Percentiles rank a stretch among this genome's conserved stretches.
Evolutionary conservation across 2,329 filamentous ascomycete species (phyloP).

Genomic region (Penicillium nordicum): DNA sequence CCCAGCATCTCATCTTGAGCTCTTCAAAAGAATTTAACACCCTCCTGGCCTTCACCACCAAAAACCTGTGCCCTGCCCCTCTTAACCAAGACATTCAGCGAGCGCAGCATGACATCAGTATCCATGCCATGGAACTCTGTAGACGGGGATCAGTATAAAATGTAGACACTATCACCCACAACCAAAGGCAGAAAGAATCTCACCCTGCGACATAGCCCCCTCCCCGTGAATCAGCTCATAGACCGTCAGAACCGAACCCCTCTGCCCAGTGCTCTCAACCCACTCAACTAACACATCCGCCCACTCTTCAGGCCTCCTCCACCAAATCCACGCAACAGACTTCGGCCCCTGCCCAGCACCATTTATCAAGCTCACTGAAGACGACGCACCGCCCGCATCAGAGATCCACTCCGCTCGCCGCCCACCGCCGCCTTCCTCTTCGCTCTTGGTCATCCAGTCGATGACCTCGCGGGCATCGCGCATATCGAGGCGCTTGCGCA

Average conservation of each 20-base stretch:
- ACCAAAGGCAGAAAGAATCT: constrained; percentile 23
- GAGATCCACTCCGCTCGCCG: constrained; percentile 59
- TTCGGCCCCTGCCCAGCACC: constrained; percentile 34
- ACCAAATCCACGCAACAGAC: constrained; percentile 71
- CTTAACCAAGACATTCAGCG: constrained; percentile 78
- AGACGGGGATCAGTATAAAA: constrained; percentile 7
- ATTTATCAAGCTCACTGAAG: neutral
- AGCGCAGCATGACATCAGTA: constrained; percentile 71
- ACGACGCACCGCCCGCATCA: constrained; percentile 13
- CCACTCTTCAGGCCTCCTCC: constrained; percentile 89
- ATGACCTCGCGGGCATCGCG: constrained; percentile 54
- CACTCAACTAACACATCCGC: constrained; percentile 72
- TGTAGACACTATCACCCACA: neutral
- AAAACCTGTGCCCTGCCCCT: constrained; percentile 91
- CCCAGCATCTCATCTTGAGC: constrained; percentile 7
- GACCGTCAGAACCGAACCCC: constrained; percentile 81
- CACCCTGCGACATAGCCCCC: constrained; percentile 65
- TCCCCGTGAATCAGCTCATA: constrained; percentile 93
- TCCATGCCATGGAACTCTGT: constrained; percentile 88
- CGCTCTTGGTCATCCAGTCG: constrained; percentile 53
- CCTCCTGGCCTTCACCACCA: constrained; percentile 79
- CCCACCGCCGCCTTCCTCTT: constrained; percentile 47
- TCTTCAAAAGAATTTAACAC: constrained; percentile 91
- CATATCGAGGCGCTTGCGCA: constrained; percentile 48
- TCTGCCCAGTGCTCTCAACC: constrained; percentile 83